Conservation (phyloP, 163 green algal species). For the Smithsoniella earleae region DNA sequence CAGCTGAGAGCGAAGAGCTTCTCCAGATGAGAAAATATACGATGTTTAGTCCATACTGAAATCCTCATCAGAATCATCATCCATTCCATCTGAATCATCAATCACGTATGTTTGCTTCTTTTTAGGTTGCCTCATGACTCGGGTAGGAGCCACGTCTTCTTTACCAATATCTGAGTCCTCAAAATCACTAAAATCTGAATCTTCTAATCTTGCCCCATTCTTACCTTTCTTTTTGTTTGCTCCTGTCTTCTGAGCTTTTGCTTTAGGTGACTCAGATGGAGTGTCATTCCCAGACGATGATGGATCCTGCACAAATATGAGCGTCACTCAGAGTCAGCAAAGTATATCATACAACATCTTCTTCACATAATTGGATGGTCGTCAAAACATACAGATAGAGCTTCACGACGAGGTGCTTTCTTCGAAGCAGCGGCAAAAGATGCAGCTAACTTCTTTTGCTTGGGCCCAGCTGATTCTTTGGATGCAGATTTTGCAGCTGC, state of each 20-base stretch:
- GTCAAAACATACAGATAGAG: no score
- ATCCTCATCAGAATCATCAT: slow-evolving; percentile 17
- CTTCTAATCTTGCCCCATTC: not conserved
- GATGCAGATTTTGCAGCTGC: not conserved
- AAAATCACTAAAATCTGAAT: not conserved
- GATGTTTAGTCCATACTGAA: no score
- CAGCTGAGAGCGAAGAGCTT: no score
- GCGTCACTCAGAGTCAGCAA: not conserved
- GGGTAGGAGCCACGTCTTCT: not conserved
- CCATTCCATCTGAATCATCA: not conserved
- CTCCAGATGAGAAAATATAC: no score
- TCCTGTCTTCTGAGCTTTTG: not conserved
- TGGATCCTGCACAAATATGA: not conserved
- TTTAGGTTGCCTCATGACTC: not conserved
- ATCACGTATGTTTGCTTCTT: slow-evolving; percentile 14
- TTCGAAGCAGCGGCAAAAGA: not conserved
- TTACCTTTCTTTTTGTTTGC: not conserved
- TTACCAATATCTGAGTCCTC: not conserved
- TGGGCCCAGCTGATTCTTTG: not conserved
- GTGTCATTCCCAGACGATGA: no score
- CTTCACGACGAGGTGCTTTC: no score
- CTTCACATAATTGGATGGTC: not conserved
- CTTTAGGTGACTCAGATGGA: not conserved
- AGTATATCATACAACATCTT: no score
- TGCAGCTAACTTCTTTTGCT: not conserved